Evolutionary conservation across 2,329 filamentous ascomycete genomes (phyloP).

Genomic region (Zarea fungicola): DNA sequence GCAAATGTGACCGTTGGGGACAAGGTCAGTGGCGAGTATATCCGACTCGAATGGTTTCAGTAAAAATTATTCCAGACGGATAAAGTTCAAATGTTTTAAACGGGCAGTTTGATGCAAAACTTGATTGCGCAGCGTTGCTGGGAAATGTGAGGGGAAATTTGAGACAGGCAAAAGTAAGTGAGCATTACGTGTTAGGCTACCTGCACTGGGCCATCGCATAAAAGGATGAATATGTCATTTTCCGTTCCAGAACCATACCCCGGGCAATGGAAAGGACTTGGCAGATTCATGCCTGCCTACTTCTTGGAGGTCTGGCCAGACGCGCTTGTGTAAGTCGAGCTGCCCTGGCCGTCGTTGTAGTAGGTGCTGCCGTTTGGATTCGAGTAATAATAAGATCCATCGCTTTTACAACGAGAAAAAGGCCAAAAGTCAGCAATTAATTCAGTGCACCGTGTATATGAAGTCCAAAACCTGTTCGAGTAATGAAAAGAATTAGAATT

Average conservation of each 20-base stretch:
- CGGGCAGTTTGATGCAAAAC: too few relatives aligned
- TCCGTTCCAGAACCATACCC: too few relatives aligned
- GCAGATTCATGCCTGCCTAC: neutral
- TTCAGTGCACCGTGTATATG: neutral
- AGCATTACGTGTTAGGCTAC: too few relatives aligned
- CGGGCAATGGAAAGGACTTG: too few relatives aligned
- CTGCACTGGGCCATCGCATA: too few relatives aligned
- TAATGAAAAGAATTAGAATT: constrained; percentile 63
- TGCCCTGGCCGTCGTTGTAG: constrained; percentile 56
- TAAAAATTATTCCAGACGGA: too few relatives aligned
- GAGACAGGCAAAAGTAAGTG: neutral
- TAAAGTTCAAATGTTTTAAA: too few relatives aligned
- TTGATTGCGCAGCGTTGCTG: too few relatives aligned
- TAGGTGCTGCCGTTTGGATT: constrained; percentile 66
- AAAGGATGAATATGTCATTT: too few relatives aligned
- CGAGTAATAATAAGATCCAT: constrained; percentile 70
- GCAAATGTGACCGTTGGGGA: neutral
- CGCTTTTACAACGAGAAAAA: constrained; percentile 25
- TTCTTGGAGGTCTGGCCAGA: constrained; percentile 27
- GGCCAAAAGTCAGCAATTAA: neutral
- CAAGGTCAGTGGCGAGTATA: neutral
- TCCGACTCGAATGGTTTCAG: neutral
- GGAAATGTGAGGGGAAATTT: neutral
- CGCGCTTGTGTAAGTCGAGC: constrained; percentile 56
- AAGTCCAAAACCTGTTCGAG: constrained; percentile 50